phyloP scores from a whole-genome alignment of 2,329 filamentous ascomycete genomes.

The Pseudohalonectria lignicola region DNA sequence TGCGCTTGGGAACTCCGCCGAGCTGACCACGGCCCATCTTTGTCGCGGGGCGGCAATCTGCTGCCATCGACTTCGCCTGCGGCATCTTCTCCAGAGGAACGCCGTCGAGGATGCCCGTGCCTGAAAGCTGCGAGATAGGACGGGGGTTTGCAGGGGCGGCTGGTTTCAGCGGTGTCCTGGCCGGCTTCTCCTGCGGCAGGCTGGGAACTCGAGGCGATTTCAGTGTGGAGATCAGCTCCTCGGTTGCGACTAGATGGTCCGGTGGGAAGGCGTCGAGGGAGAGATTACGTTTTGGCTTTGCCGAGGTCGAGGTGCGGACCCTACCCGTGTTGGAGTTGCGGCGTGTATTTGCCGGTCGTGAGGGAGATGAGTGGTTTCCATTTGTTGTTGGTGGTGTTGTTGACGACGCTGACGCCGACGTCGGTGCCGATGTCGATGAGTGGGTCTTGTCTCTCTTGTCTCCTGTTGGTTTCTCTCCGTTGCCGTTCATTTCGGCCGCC shows the following conservation, averaged over 20 bases:
- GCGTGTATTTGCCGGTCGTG: constrained; percentile 7
- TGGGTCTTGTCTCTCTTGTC: too few species aligned
- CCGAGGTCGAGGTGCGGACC: constrained; percentile 16
- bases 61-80: constrained; percentile 10
- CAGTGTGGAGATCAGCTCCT: constrained; percentile 17
- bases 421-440: too few species aligned
- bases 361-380: too few species aligned
- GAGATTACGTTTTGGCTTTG: constrained; percentile 18
- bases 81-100: constrained; percentile 22
- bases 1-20: too few species aligned
- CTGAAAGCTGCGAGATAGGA: constrained; percentile 21
- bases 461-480: too few species aligned
- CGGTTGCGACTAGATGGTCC: constrained; percentile 11
- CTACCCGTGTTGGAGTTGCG: constrained; percentile 22
- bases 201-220: constrained; percentile 17
- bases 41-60: constrained; percentile 11
- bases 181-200: constrained; percentile 11
- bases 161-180: constrained; percentile 11
- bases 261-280: constrained; percentile 19
- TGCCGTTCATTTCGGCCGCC: too few species aligned
- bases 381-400: too few species aligned
- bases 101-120: constrained; percentile 19
- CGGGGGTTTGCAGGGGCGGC: constrained; percentile 13
- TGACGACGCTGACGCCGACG: too few species aligned
- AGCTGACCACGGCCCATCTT: constrained; percentile 10